Conservation (phyloP, 768 basidiomycete species). For the Termitomyces titanicus region DNA sequence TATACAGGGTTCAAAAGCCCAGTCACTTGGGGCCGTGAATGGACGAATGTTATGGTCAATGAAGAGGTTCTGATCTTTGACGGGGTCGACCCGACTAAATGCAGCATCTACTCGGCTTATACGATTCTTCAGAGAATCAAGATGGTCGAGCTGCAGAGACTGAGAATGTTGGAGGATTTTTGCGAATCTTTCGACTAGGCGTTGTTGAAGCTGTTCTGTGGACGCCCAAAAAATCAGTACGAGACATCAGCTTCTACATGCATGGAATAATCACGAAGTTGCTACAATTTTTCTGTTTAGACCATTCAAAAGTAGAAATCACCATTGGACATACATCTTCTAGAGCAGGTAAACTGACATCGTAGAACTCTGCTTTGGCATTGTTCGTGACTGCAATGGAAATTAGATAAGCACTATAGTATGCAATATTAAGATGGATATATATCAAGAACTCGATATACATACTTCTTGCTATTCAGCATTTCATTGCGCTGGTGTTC, state of each 20-base stretch:
- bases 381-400: conserved; percentile 68
- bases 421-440: not conserved
- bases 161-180: conserved; percentile 58
- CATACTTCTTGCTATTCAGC: conserved; percentile 79
- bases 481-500: conserved; percentile 77
- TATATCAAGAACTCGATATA: not conserved
- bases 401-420: conserved; percentile 61
- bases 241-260: not conserved
- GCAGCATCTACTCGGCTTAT: conserved; percentile 42
- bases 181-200: conserved; percentile 53
- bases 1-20: conserved; percentile 71
- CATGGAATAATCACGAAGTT: conserved; percentile 50
- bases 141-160: conserved; percentile 51
- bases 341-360: conserved; percentile 61
- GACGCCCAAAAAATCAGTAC: not conserved
- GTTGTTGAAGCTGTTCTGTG: conserved; percentile 67
- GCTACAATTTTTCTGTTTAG: conserved; percentile 35
- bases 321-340: conserved; percentile 56
- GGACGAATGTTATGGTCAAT: conserved; percentile 66
- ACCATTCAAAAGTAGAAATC: not conserved
- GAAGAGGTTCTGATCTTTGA: conserved; percentile 67
- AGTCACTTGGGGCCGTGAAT: conserved; percentile 63
- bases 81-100: conserved; percentile 49
- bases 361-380: conserved; percentile 67
- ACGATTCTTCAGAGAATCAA: conserved; percentile 53